A percentile compares a stretch with the other conserved stretches of the same genome.
These are phyloP conservation scores for Raphanus sativus DNA, from an alignment of 345 rosid species.

Conservation along the genomic window DNA sequence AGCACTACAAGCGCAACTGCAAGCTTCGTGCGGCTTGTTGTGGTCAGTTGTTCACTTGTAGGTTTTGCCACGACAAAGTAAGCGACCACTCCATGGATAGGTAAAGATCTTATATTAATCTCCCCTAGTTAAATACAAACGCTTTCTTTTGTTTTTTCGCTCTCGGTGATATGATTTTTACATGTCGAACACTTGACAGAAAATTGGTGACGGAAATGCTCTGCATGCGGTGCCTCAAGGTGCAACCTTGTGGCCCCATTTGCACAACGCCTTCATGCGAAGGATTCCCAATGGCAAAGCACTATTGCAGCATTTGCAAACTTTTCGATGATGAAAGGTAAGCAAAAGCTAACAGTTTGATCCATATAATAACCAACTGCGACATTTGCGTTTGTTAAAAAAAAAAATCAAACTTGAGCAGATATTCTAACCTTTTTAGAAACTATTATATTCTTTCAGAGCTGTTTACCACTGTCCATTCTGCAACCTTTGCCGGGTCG, in stretches of 20 bases:
- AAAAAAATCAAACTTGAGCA: neutral
- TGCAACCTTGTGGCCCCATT: constrained; percentile 76
- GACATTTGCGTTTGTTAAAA: neutral
- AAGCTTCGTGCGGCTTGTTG: constrained; percentile 83
- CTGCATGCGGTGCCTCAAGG: constrained; percentile 78
- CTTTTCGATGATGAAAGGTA: constrained; percentile 93
- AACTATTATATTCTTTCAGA: constrained; percentile 45
- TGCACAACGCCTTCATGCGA: constrained; percentile 68
- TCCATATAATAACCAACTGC: neutral
- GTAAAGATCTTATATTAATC: constrained; percentile 36
- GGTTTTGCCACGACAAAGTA: constrained; percentile 90
- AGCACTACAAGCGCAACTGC: constrained; percentile 87
- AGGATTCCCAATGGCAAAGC: constrained; percentile 75
- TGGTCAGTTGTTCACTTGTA: constrained; percentile 68
- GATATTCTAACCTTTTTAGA: constrained; percentile 2
- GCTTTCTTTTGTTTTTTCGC: neutral
- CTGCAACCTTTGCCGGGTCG: constrained; percentile 94
- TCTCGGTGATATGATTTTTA: constrained; percentile 6
- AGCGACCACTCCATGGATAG: constrained; percentile 91
- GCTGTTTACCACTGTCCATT: constrained; percentile 82
- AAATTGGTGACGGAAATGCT: constrained; percentile 84
- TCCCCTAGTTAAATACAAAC: neutral
- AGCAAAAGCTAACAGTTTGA: constrained; percentile 14
- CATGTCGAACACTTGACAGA: constrained; percentile 41
- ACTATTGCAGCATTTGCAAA: constrained; percentile 87